phyloP scores from a whole-genome alignment of 2,329 filamentous ascomycete genomes.

The Ceratocystiopsis sp. region DNA sequence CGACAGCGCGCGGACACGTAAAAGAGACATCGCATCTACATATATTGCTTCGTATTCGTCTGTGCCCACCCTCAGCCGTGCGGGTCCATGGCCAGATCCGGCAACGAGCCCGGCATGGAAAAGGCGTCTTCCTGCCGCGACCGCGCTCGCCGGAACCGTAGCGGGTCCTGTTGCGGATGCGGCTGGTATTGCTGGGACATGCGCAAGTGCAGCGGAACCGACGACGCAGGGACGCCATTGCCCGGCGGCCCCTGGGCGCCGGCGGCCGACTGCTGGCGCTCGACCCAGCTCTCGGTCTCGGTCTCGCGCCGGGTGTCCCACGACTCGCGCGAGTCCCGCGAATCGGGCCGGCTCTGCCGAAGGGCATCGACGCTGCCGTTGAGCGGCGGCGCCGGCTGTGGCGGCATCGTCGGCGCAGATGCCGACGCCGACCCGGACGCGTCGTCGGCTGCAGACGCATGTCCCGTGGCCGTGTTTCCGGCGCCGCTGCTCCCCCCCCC shows the following conservation, averaged over 20 bases:
- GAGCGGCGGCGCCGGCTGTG: background rate
- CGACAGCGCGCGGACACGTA: too few species aligned
- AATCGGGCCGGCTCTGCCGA: conserved; percentile 7
- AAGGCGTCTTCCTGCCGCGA: conserved; percentile 20
- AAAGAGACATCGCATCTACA: too few species aligned
- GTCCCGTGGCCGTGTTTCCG: background rate
- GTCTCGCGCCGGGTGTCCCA: conserved; percentile 15
- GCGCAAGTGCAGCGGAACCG: conserved; percentile 1
- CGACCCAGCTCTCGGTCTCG: conserved; percentile 11
- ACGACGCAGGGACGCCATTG: background rate
- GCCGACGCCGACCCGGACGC: too few species aligned
- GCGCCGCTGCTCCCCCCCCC: conserved; percentile 14
- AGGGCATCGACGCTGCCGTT: conserved; percentile 1
- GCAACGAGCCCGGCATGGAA: conserved; percentile 30
- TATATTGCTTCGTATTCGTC: too few species aligned
- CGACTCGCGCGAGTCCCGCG: conserved; percentile 18
- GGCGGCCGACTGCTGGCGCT: conserved; percentile 5
- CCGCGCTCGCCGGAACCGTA: conserved; percentile 21
- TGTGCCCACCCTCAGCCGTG: conserved; percentile 4
- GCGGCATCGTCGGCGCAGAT: background rate
- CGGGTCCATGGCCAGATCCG: conserved; percentile 19
- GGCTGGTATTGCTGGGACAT: conserved; percentile 2
- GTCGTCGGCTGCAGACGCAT: too few species aligned
- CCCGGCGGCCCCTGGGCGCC: too few species aligned
- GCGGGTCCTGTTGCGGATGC: conserved; percentile 12